A percentile compares a stretch with the other conserved stretches of the same genome.
Conservation (phyloP, 805 yeast species). For the Metschnikowia cubensis region DNA sequence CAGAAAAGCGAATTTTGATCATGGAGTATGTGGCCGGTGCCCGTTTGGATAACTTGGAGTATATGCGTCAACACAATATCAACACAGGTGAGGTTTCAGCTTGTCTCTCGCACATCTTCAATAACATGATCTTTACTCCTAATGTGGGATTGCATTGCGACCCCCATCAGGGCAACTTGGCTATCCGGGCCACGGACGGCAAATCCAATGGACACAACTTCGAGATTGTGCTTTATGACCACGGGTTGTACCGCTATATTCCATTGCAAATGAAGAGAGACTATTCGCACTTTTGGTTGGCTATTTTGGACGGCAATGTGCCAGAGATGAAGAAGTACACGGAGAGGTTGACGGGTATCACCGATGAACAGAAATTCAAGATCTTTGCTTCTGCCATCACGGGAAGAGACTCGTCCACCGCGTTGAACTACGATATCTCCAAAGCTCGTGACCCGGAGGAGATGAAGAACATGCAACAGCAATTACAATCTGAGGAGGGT, state of each 20-base stretch:
- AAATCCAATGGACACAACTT: constrained; percentile 59
- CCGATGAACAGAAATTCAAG: constrained; percentile 68
- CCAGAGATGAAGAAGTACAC: constrained; percentile 71
- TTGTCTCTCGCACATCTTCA: constrained; percentile 86
- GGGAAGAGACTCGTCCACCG: constrained; percentile 82
- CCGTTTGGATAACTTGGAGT: constrained; percentile 72
- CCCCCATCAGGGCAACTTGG: constrained; percentile 96
- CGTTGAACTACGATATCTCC: constrained; percentile 57
- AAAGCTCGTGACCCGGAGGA: constrained; percentile 58
- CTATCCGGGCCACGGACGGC: constrained; percentile 48
- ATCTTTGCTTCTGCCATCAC: constrained; percentile 91
- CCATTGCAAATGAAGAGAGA: constrained; percentile 71
- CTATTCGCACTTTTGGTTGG: constrained; percentile 91
- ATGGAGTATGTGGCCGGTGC: constrained; percentile 88
- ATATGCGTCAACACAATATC: constrained; percentile 58
- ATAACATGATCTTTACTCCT: constrained; percentile 93
- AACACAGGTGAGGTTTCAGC: constrained; percentile 74
- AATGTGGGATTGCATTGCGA: constrained; percentile 93
- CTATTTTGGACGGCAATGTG: constrained; percentile 68
- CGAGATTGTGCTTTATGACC: constrained; percentile 90
- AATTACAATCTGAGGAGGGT: constrained; percentile 55
- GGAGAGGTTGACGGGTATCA: constrained; percentile 69
- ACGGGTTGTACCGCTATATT: constrained; percentile 86
- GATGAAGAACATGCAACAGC: constrained; percentile 59
- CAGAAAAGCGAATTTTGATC: constrained; percentile 67